Conservation (phyloP, 768 basidiomycete genomes). For the Kondoa subrosea region DNA sequence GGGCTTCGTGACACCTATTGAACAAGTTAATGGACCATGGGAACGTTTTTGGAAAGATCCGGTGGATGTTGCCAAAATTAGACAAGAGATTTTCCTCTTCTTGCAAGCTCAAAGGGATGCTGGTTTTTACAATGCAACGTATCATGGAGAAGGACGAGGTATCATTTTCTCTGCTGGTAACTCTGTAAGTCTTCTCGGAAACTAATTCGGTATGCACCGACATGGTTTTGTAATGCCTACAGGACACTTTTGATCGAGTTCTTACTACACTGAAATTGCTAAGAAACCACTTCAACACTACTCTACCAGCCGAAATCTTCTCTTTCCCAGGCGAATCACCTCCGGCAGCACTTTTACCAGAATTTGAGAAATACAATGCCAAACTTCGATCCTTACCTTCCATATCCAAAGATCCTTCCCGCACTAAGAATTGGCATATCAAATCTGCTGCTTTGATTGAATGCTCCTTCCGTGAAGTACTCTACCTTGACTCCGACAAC, state of each 20-base stretch:
- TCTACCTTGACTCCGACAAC: slow-evolving; percentile 32
- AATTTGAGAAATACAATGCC: slow-evolving; percentile 10
- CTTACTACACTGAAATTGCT: slow-evolving; percentile 28
- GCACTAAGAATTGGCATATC: slow-evolving; percentile 33
- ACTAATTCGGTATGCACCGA: too few relatives aligned
- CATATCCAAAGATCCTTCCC: slow-evolving; percentile 27
- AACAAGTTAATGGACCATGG: slow-evolving; percentile 14
- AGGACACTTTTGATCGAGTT: slow-evolving; percentile 31
- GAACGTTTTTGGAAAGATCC: neutral
- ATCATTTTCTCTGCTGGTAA: slow-evolving; percentile 39
- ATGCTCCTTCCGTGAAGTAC: slow-evolving; percentile 31
- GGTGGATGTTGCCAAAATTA: neutral
- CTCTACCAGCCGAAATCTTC: slow-evolving; percentile 31
- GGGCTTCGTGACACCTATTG: slow-evolving; percentile 15
- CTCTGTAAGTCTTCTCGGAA: slow-evolving; percentile 34
- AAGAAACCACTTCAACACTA: slow-evolving; percentile 23
- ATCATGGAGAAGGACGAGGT: slow-evolving; percentile 26
- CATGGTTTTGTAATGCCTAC: too few relatives aligned
- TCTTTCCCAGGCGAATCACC: slow-evolving; percentile 36
- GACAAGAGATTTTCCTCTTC: neutral
- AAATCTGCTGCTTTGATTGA: slow-evolving; percentile 31
- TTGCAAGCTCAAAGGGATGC: slow-evolving; percentile 11
- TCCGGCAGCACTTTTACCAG: slow-evolving; percentile 20
- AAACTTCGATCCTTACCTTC: slow-evolving; percentile 18
- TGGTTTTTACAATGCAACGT: slow-evolving; percentile 10